Percentiles rank a stretch among this genome's conserved stretches.
Evolutionary conservation across 1,284 basidiomycete species (phyloP).

Genomic region (Marasmius fiardii): DNA sequence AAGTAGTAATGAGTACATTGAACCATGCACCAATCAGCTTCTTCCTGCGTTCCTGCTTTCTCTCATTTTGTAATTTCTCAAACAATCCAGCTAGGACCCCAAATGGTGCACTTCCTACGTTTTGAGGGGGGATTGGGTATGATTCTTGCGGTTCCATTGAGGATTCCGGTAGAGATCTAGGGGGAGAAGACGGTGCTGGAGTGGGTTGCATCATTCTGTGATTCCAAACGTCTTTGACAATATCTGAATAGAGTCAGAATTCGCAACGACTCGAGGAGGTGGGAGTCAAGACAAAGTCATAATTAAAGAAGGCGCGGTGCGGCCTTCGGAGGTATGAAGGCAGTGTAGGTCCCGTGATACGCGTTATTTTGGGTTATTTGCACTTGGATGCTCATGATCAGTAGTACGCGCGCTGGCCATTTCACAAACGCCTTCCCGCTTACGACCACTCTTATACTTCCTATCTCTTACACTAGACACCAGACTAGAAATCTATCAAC

Average conservation of each 20-base stretch:
- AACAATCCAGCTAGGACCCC: slow-evolving; percentile 63
- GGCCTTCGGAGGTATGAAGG: background rate
- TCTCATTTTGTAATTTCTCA: slow-evolving; percentile 63
- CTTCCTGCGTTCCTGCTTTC: slow-evolving; percentile 66
- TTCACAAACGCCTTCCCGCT: background rate
- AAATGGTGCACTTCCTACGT: slow-evolving; percentile 66
- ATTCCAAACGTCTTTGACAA: background rate
- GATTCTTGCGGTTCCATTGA: slow-evolving; percentile 21
- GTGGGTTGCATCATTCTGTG: slow-evolving; percentile 10
- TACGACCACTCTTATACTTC: background rate
- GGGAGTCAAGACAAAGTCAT: background rate
- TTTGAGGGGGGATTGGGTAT: slow-evolving; percentile 57
- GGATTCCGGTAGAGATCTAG: slow-evolving; percentile 22
- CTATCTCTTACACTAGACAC: background rate
- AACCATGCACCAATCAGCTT: slow-evolving; percentile 70
- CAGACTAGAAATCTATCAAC: background rate
- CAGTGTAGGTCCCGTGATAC: slow-evolving; percentile 13
- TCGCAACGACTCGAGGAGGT: background rate
- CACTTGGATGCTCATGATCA: background rate
- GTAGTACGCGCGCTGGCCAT: background rate
- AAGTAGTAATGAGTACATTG: slow-evolving; percentile 46
- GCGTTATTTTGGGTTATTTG: slow-evolving; percentile 32
- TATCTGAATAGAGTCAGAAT: too few relatives aligned
- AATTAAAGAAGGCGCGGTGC: background rate
- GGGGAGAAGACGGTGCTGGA: slow-evolving; percentile 17